These are phyloP conservation scores for Penicillium macrosclerotiorum DNA, from an alignment of 495 filamentous ascomycete species.

Conservation along the genomic window DNA sequence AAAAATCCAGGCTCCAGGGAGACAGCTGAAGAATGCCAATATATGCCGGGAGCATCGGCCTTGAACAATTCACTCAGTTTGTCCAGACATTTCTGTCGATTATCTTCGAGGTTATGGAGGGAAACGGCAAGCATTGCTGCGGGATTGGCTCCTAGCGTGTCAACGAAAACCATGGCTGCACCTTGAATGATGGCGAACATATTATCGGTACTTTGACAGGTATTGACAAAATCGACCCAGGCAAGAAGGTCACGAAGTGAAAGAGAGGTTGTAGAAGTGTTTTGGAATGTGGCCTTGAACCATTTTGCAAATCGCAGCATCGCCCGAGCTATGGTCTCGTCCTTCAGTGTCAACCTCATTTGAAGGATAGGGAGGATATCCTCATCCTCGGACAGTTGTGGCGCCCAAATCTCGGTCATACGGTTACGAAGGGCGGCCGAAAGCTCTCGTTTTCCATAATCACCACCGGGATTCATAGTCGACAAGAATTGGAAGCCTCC, in stretches of 20 bases:
- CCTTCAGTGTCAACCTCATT: conserved; percentile 65
- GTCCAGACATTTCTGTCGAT: conserved; percentile 69
- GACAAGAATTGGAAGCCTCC: conserved; percentile 92
- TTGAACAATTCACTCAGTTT: conserved; percentile 66
- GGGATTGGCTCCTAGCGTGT: conserved; percentile 91
- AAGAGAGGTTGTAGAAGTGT: conserved; percentile 66
- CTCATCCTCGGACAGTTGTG: conserved; percentile 69
- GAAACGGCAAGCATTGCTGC: conserved; percentile 73
- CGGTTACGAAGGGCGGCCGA: conserved; percentile 93
- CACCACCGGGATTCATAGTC: conserved; percentile 98
- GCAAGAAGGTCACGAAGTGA: conserved; percentile 88
- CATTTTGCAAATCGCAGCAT: conserved; percentile 89
- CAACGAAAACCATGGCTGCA: conserved; percentile 92
- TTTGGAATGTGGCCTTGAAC: conserved; percentile 80
- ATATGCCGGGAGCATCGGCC: conserved; percentile 60
- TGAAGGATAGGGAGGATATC: conserved; percentile 86
- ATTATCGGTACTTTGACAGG: conserved; percentile 45
- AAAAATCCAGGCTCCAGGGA: conserved; percentile 48
- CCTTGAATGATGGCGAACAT: conserved; percentile 72
- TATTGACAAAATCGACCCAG: conserved; percentile 93
- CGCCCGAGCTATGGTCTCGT: conserved; percentile 36
- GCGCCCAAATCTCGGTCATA: conserved; percentile 99
- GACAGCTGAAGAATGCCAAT: conserved; percentile 53
- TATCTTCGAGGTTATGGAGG: conserved; percentile 52
- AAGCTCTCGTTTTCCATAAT: conserved; percentile 96